Evolutionary conservation across 2,329 filamentous ascomycete genomes (phyloP).

Genomic region (Monosporascus sp.): DNA sequence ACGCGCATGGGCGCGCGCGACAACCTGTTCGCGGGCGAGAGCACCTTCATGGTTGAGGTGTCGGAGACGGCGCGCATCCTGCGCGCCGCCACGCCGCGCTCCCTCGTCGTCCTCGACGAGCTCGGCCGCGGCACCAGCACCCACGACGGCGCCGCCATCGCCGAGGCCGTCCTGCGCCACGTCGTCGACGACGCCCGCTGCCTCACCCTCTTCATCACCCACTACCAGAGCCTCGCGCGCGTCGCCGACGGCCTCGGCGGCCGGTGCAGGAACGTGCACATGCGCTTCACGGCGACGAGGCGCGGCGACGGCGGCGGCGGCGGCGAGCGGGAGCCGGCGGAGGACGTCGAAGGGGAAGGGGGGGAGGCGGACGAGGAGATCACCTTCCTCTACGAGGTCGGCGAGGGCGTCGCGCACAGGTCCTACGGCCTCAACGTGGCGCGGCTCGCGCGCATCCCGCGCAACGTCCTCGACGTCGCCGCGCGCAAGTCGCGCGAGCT

Average conservation of each 20-base stretch:
- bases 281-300: slow-evolving; percentile 64
- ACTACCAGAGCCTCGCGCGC: slow-evolving; percentile 80
- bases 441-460: slow-evolving; percentile 74
- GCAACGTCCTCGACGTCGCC: slow-evolving; percentile 71
- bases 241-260: slow-evolving; percentile 64
- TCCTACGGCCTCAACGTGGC: slow-evolving; percentile 95
- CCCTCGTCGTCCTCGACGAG: slow-evolving; percentile 89
- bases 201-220: slow-evolving; percentile 92
- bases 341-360: slow-evolving; percentile 23
- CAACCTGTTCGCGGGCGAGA: slow-evolving; percentile 91
- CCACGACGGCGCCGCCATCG: slow-evolving; percentile 94
- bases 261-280: slow-evolving; percentile 81
- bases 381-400: slow-evolving; percentile 91
- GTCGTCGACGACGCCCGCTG: slow-evolving; percentile 70
- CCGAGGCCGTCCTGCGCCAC: slow-evolving; percentile 82
- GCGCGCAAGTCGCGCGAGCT: slow-evolving; percentile 73
- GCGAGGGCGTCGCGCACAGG: slow-evolving; percentile 84
- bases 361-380: slow-evolving; percentile 66
- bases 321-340: slow-evolving; percentile 18
- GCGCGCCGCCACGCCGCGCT: slow-evolving; percentile 78
- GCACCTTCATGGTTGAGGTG: slow-evolving; percentile 97
- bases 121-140: slow-evolving; percentile 89
- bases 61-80: slow-evolving; percentile 89
- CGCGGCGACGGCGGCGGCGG: slow-evolving; percentile 13
- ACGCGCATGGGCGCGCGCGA: slow-evolving; percentile 95